These are phyloP conservation scores for Aspergillus sp. DNA, from an alignment of 2,329 filamentous ascomycete species.

Conservation along the genomic window DNA sequence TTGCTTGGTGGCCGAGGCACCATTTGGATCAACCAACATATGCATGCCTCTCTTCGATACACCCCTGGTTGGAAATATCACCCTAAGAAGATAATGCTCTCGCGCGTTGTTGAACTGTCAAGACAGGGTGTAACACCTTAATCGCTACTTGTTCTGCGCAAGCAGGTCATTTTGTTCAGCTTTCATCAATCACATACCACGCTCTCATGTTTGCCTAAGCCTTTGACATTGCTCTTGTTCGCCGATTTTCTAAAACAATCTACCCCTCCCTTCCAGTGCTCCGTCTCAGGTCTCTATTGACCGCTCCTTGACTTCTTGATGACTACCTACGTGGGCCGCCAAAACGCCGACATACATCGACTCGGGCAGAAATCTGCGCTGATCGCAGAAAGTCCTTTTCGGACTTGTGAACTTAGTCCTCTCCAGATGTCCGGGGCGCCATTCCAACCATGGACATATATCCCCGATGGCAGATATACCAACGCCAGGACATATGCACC, in stretches of 20 bases:
- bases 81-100: slow-evolving; percentile 9
- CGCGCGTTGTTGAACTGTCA: not conserved
- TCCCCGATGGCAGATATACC: slow-evolving; percentile 23
- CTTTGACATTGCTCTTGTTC: slow-evolving; percentile 13
- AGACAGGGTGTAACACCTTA: not conserved
- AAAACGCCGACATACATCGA: not conserved
- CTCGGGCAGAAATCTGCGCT: not conserved
- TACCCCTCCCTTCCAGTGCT: not conserved
- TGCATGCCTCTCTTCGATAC: slow-evolving; percentile 9
- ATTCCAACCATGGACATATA: slow-evolving; percentile 27
- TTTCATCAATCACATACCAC: not conserved
- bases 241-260: not conserved
- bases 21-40: slow-evolving; percentile 13
- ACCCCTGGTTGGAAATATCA: slow-evolving; percentile 11
- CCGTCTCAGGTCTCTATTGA: not conserved
- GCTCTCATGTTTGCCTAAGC: not conserved
- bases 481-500: slow-evolving; percentile 17
- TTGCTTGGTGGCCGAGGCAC: slow-evolving; percentile 14
- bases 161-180: not conserved
- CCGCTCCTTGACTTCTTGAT: slow-evolving; percentile 8
- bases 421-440: slow-evolving; percentile 34
- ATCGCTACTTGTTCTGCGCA: not conserved
- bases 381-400: slow-evolving; percentile 3
- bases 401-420: slow-evolving; percentile 8
- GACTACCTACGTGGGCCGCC: slow-evolving; percentile 13